These are phyloP conservation scores for Mucor mucedo DNA, from an alignment of 371 early-diverging fungal genomes.

Conservation along the genomic window DNA sequence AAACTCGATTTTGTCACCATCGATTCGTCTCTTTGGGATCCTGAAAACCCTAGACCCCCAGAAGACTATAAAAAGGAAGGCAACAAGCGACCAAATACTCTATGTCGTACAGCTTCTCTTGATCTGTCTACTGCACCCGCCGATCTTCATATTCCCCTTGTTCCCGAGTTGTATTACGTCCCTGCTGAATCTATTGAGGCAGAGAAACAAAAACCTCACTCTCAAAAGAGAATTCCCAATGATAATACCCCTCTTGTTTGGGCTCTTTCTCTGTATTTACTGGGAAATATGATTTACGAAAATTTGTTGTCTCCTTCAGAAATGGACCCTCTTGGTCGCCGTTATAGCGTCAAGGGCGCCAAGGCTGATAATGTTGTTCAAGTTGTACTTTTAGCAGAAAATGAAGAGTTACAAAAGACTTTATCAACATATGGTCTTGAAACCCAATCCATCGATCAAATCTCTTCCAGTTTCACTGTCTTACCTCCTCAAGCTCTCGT, in stretches of 20 bases:
- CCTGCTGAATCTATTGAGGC: slow-evolving; percentile 74
- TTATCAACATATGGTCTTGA: slow-evolving; percentile 80
- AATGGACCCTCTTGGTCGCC: slow-evolving; percentile 86
- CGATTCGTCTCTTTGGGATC: slow-evolving; percentile 64
- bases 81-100: slow-evolving; percentile 12
- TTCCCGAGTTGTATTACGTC: slow-evolving; percentile 87
- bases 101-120: slow-evolving; percentile 25
- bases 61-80: slow-evolving; percentile 36
- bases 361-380: slow-evolving; percentile 73
- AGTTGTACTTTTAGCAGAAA: slow-evolving; percentile 81
- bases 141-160: slow-evolving; percentile 49
- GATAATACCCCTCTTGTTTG: slow-evolving; percentile 91
- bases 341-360: slow-evolving; percentile 57
- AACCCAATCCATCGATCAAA: slow-evolving; percentile 75
- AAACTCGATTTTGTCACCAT: slow-evolving; percentile 74
- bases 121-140: slow-evolving; percentile 24
- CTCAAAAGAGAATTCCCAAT: slow-evolving; percentile 81
- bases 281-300: slow-evolving; percentile 82
- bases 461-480: slow-evolving; percentile 73
- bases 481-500: slow-evolving; percentile 78
- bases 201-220: slow-evolving; percentile 75
- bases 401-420: slow-evolving; percentile 68
- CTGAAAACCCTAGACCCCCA: slow-evolving; percentile 35
- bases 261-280: slow-evolving; percentile 86
- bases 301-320: slow-evolving; percentile 79